Percentiles rank a stretch among this genome's conserved stretches.
Evolutionary conservation across 2,329 filamentous ascomycete species (phyloP).

Genomic region (Scedosporium aurantiacum): DNA sequence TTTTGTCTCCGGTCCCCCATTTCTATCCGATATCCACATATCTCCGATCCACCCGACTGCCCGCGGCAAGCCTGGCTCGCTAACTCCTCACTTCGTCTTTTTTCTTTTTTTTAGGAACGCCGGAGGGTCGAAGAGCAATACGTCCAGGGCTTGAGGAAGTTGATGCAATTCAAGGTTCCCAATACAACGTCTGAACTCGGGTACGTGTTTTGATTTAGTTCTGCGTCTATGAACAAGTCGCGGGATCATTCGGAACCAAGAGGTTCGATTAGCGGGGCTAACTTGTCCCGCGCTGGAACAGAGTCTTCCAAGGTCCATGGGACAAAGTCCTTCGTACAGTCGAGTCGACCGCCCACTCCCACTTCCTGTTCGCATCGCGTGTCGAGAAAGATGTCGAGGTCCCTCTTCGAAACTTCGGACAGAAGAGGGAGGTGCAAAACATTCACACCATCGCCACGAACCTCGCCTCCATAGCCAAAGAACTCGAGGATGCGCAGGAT

Average conservation of each 20-base stretch:
- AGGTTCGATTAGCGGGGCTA: conserved; percentile 10
- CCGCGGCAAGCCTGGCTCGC: not conserved
- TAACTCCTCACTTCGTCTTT: not conserved
- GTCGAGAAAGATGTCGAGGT: conserved; percentile 83
- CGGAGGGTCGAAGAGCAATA: conserved; percentile 87
- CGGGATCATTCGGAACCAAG: not conserved
- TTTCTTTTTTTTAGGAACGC: conserved; percentile 56
- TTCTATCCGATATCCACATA: not conserved
- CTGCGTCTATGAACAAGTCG: not conserved
- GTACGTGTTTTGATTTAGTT: conserved; percentile 39
- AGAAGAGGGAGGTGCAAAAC: conserved; percentile 65
- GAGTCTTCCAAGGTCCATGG: conserved; percentile 86
- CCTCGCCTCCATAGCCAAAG: conserved; percentile 67
- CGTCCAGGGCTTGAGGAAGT: conserved; percentile 67
- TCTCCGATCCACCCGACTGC: not conserved
- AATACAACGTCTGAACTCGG: conserved; percentile 74
- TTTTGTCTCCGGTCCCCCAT: not conserved
- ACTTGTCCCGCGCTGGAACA: conserved; percentile 24
- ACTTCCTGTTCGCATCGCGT: conserved; percentile 66
- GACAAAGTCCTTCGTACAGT: conserved; percentile 72
- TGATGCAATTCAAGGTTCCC: conserved; percentile 62
- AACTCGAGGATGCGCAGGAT: conserved; percentile 73
- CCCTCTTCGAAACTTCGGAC: conserved; percentile 66
- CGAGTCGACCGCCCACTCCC: conserved; percentile 71
- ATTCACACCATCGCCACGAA: conserved; percentile 77